Evolutionary conservation across 2,329 filamentous ascomycete species (phyloP).

Genomic region (Apiospora koreana): DNA sequence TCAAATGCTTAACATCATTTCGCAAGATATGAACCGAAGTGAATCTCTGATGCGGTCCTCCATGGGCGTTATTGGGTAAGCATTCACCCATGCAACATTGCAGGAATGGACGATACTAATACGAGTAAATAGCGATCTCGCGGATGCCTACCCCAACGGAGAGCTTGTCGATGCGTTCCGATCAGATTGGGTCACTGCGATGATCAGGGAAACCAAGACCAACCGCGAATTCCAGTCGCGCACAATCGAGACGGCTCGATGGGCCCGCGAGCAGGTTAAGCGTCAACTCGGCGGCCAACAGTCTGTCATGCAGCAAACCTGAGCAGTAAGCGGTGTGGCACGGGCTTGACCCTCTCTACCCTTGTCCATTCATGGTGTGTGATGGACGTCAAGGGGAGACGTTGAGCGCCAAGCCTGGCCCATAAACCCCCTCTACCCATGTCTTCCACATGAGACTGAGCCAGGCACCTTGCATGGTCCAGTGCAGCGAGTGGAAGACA

Average conservation of each 20-base stretch:
- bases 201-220: constrained; percentile 89
- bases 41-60: constrained; percentile 90
- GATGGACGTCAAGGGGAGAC: not conserved
- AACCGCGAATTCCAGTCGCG: constrained; percentile 84
- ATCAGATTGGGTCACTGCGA: constrained; percentile 82
- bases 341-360: constrained; percentile 18
- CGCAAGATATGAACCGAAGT: constrained; percentile 81
- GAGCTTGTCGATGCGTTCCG: constrained; percentile 85
- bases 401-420: constrained; percentile 12
- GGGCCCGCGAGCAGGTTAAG: constrained; percentile 97
- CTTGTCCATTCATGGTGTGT: constrained; percentile 15
- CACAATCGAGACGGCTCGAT: constrained; percentile 92
- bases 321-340: constrained; percentile 25
- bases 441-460: constrained; percentile 29
- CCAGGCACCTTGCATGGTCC: constrained; percentile 27
- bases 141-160: constrained; percentile 89
- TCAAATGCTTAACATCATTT: constrained; percentile 78
- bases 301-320: constrained; percentile 55
- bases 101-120: not conserved
- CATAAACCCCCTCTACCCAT: constrained; percentile 24
- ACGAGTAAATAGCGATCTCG: constrained; percentile 65
- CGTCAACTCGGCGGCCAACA: constrained; percentile 68
- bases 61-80: constrained; percentile 96
- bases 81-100: constrained; percentile 19
- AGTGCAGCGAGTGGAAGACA: constrained; percentile 29